Evolutionary conservation across 768 basidiomycete genomes (phyloP), one percentile per base, ranked within the genome.

Genomic region (Lentinus brumalis): DNA sequence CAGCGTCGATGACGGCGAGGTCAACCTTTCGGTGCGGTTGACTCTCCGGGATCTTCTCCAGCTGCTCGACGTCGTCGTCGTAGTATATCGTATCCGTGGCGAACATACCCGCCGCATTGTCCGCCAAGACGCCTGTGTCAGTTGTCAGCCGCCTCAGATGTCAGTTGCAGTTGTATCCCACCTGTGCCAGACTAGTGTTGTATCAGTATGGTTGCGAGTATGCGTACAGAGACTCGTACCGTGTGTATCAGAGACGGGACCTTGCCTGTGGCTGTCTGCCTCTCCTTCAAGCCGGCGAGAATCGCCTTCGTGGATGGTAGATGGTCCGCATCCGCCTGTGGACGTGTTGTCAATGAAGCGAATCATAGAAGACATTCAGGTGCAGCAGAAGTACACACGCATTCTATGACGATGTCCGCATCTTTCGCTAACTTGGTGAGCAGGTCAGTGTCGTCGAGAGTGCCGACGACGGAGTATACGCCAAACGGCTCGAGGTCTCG

Each of bases 171-270:
- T 40, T 21, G 75, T 75, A 51, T 80, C 21, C 21, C 21, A 35
- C 35, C 35, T 35, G 35, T 35, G 6, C 35, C 35, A 35, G 35
- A 35, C 35, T 35, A 7, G 35, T 11, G 11, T 35, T 76, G 11
- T 81, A 76, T 18, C 83, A 77, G 32, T 71, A 70, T 1, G 77
- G 78, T 75, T 3, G 74, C 62, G 63, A 81, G 79, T 11, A 21
- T 44, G 42, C 15, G 16, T 8, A 9, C 16, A 14, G 5, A 9
- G 11, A 18, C 2, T 71, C 85, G 66, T 65, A 86, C 88, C 0
- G 86, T 87, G 65, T 90, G 85, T n/a, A 90, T 87, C 3, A 84
- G 75, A 51, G 77, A 75, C 5, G 85, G 78, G 1, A 68, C 64
- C 1, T 67, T 73, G 1, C 82, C 80, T 0, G 79, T 82, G n/a